phyloP scores from a whole-genome alignment of 208 protist species.

The Lotmaria passim region DNA sequence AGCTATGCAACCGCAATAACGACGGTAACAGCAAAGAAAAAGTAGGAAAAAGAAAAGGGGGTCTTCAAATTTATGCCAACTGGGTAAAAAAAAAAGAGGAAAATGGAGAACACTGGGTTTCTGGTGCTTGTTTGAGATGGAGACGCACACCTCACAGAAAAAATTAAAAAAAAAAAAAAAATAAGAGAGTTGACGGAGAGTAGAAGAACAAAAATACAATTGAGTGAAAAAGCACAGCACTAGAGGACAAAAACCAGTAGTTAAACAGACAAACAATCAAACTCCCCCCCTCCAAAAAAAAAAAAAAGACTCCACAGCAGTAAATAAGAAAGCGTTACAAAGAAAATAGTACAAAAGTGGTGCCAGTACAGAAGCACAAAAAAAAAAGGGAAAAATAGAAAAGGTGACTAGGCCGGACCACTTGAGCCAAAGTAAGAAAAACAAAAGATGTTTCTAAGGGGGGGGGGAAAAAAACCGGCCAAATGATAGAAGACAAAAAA shows the following conservation, averaged over 20 bases:
- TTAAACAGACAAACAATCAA: slow-evolving; percentile 3
- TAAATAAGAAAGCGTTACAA: background rate
- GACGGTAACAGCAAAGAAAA: too few species aligned
- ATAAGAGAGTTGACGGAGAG: background rate
- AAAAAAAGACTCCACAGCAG: background rate
- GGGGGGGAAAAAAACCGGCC: background rate
- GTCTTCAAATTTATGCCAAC: too few species aligned
- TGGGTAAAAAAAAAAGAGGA: too few species aligned
- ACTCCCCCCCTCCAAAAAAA: slow-evolving; percentile 5
- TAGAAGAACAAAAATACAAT: background rate
- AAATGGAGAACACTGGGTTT: too few species aligned
- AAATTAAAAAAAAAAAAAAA: too few species aligned
- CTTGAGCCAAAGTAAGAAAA: background rate
- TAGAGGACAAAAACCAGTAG: slow-evolving; percentile 4
- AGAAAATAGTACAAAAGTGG: too few species aligned
- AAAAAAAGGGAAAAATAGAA: slow-evolving; percentile 3
- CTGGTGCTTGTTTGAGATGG: background rate
- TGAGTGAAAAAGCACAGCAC: background rate
- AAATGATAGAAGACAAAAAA: background rate
- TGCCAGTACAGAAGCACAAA: too few species aligned
- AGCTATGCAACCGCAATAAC: too few species aligned
- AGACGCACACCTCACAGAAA: background rate
- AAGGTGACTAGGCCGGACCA: too few species aligned
- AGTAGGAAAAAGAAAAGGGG: too few species aligned
- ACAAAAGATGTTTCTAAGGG: background rate